Percentiles rank a stretch among this genome's conserved stretches.
phyloP scores from a whole-genome alignment of 2,329 filamentous ascomycete genomes.

The Aspergillus clavatus region DNA sequence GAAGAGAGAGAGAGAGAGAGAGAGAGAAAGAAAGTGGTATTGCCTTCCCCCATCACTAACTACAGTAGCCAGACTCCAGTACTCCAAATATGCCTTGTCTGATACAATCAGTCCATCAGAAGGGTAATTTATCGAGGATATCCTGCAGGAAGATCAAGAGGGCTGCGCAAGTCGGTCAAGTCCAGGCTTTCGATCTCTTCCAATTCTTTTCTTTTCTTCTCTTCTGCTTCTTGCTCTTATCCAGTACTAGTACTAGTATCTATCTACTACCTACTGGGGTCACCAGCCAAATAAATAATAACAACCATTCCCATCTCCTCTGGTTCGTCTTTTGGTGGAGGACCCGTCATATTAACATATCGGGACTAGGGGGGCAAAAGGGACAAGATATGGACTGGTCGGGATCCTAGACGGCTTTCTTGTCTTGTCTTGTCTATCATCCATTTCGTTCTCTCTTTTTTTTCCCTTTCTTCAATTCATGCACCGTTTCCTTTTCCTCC shows the following conservation, averaged over 20 bases:
- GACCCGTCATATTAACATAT: slow-evolving; percentile 41
- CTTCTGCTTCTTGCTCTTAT: neutral
- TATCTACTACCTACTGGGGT: no score
- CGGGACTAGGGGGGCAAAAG: slow-evolving; percentile 34
- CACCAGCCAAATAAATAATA: no score
- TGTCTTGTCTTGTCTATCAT: slow-evolving; percentile 14
- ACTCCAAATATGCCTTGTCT: no score
- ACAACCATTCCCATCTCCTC: no score
- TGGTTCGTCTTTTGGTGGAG: slow-evolving; percentile 28
- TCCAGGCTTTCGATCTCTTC: neutral
- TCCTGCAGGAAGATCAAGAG: no score
- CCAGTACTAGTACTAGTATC: no score
- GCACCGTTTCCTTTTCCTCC: no score
- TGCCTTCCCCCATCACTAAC: no score
- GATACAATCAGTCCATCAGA: neutral
- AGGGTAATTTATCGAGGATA: neutral
- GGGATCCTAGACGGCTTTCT: slow-evolving; percentile 32
- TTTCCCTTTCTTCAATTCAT: slow-evolving; percentile 22
- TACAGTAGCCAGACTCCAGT: no score
- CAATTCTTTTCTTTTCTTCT: neutral
- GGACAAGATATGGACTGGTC: slow-evolving; percentile 25
- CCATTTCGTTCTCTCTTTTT: slow-evolving; percentile 13
- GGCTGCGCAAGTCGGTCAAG: neutral
- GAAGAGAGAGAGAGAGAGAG: no score
- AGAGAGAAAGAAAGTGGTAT: no score